phyloP scores from a whole-genome alignment of 2,329 filamentous ascomycete species.

The Ascochyta rabiei region DNA sequence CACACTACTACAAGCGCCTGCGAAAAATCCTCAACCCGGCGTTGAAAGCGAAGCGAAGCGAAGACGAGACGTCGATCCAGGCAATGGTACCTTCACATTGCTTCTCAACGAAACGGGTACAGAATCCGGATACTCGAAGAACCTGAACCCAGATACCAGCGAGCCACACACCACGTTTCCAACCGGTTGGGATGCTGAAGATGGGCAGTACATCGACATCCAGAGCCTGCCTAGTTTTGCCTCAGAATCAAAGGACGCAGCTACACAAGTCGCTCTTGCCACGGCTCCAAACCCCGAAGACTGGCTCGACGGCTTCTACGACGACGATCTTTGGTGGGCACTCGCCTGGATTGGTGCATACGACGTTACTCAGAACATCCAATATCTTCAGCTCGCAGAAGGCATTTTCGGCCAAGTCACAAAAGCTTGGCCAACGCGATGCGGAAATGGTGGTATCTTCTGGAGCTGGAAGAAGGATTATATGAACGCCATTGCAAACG shows the following conservation, averaged over 20 bases:
- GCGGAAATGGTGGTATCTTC: constrained; percentile 56
- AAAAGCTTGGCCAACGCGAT: constrained; percentile 46
- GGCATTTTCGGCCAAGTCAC: constrained; percentile 58
- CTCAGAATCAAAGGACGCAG: constrained; percentile 2
- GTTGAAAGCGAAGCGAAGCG: constrained; percentile 22
- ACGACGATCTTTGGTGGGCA: constrained; percentile 60
- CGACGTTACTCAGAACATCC: constrained; percentile 54
- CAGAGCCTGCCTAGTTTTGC: constrained; percentile 16
- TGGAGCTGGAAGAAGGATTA: constrained; percentile 56
- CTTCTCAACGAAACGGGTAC: constrained; percentile 10
- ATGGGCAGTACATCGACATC: constrained; percentile 16
- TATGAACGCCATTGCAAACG: constrained; percentile 62
- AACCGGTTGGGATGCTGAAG: constrained; percentile 21
- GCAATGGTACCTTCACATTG: constrained; percentile 14
- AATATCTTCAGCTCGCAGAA: constrained; percentile 56
- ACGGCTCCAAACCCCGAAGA: constrained; percentile 24
- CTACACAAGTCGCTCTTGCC: constrained; percentile 13
- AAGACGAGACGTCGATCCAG: constrained; percentile 9
- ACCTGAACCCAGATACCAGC: constrained; percentile 19
- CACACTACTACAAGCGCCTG: constrained; percentile 47
- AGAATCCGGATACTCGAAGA: constrained; percentile 32
- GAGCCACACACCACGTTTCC: constrained; percentile 31
- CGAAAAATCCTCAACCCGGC: constrained; percentile 39
- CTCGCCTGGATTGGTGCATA: constrained; percentile 62
- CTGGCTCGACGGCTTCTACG: constrained; percentile 56